Percentiles rank a stretch among this genome's conserved stretches.
Evolutionary conservation across 768 basidiomycete genomes (phyloP).

Genomic region (Lenzites betulinus): DNA sequence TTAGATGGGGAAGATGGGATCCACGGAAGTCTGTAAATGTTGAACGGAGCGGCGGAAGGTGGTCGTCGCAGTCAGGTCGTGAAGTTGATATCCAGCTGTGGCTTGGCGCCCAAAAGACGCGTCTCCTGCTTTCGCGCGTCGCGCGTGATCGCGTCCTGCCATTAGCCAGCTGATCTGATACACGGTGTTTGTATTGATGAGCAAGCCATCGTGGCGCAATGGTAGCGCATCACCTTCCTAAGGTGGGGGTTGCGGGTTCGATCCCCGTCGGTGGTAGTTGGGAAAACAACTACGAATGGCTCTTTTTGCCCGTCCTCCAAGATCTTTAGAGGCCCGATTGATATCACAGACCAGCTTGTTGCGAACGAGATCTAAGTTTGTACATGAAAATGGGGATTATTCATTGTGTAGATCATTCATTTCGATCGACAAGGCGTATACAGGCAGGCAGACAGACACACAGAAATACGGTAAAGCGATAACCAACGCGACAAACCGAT

Average conservation of each 20-base stretch:
- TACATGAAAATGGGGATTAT: no score
- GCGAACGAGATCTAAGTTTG: no score
- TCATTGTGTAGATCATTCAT: not conserved
- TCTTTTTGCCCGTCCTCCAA: no score
- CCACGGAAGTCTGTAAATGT: no score
- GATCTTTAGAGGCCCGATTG: no score
- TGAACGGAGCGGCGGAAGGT: not conserved
- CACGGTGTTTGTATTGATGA: not conserved
- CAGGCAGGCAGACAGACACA: not conserved
- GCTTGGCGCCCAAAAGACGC: constrained; percentile 1
- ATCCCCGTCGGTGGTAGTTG: constrained; percentile 35
- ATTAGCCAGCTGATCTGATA: no score
- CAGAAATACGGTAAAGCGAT: not conserved
- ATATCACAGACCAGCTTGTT: no score
- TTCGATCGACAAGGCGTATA: not conserved
- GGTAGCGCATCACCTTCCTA: constrained; percentile 40
- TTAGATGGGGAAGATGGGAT: no score
- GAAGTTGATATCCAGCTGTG: constrained; percentile 3
- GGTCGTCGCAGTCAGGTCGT: not conserved
- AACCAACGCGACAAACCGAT: not conserved
- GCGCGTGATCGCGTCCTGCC: constrained; percentile 11
- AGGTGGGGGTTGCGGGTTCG: constrained; percentile 40
- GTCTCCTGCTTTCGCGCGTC: not conserved
- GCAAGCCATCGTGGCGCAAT: constrained; percentile 37
- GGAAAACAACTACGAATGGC: constrained; percentile 3